Evolutionary conservation across 192 early-diverging fungal species (phyloP).

Genomic region (Podila minutissima): DNA sequence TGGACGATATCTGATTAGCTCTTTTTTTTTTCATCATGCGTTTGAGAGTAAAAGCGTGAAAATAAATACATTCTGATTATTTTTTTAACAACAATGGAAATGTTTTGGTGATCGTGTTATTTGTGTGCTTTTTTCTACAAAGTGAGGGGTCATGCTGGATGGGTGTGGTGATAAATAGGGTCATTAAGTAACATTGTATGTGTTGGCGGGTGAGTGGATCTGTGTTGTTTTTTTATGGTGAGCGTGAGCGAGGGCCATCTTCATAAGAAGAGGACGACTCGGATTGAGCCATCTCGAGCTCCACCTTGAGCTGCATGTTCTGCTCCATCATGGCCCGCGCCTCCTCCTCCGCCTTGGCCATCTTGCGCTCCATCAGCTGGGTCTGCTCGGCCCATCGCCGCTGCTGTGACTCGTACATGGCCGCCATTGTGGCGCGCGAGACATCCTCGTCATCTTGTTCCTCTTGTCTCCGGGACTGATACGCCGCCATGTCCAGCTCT

Average conservation of each 20-base stretch:
- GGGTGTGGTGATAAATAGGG: not conserved
- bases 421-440: not conserved
- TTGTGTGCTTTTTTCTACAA: not conserved
- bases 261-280: not conserved
- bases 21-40: not conserved
- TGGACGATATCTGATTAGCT: constrained; percentile 19
- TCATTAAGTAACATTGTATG: not conserved
- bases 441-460: not conserved
- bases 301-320: constrained; percentile 27
- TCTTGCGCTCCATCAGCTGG: constrained; percentile 20
- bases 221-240: not conserved
- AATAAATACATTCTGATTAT: not conserved
- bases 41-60: too few relatives aligned
- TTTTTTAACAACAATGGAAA: too few relatives aligned
- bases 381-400: constrained; percentile 36
- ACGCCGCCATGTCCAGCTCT: constrained; percentile 18
- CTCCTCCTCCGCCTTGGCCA: constrained; percentile 26
- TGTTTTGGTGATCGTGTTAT: too few relatives aligned
- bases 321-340: constrained; percentile 4
- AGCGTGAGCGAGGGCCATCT: not conserved
- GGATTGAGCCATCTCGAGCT: constrained; percentile 14
- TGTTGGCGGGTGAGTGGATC: too few relatives aligned
- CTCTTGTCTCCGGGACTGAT: not conserved
- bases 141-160: not conserved
- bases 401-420: constrained; percentile 33